Conservation (phyloP, 805 yeast genomes). For the Metschnikowia proteae region DNA sequence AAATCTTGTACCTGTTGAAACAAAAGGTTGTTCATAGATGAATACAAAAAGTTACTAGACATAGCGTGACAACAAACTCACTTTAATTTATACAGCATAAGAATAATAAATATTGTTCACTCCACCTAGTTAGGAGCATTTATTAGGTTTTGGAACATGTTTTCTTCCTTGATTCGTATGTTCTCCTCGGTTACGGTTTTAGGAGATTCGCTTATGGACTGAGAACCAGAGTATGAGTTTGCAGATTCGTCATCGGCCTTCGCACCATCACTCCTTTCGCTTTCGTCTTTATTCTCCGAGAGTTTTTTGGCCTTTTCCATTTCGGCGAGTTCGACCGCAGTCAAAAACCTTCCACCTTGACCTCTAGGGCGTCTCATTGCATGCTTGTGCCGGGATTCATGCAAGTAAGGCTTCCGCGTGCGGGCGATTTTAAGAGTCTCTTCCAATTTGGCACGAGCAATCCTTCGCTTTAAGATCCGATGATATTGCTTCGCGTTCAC, state of each 20-base stretch:
- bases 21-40: not conserved
- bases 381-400: constrained; percentile 96
- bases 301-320: constrained; percentile 39
- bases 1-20: no score
- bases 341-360: constrained; percentile 94
- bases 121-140: not conserved
- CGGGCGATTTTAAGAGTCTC: constrained; percentile 83
- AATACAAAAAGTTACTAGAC: constrained; percentile 1
- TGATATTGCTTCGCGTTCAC: constrained; percentile 98
- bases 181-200: not conserved
- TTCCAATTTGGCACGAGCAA: constrained; percentile 90
- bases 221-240: constrained; percentile 1
- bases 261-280: constrained; percentile 4
- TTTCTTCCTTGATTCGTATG: constrained; percentile 3
- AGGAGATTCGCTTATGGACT: constrained; percentile 1
- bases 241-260: constrained; percentile 5
- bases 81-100: constrained; percentile 2
- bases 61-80: not conserved
- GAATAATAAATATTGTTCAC: not conserved
- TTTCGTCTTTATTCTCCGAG: constrained; percentile 25
- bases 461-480: constrained; percentile 85
- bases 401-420: constrained; percentile 89
- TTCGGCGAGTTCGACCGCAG: constrained; percentile 71
- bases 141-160: constrained; percentile 8
- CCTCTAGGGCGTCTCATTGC: constrained; percentile 99